Evolutionary conservation across 345 rosid genomes (phyloP).

Genomic region (Laguncularia racemosa): DNA sequence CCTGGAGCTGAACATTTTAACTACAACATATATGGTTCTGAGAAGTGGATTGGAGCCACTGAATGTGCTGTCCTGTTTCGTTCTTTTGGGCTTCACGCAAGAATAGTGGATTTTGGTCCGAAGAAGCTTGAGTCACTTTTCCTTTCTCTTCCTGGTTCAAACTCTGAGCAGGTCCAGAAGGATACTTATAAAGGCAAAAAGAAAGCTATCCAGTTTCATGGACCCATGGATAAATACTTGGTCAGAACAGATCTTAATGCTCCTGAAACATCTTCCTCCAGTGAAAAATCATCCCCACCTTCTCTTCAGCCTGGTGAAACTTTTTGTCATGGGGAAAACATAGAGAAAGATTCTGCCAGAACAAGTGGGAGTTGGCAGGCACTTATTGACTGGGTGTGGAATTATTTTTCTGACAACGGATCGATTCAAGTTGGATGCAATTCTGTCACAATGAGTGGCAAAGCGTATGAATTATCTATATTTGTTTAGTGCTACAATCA

Average conservation of each 20-base stretch:
- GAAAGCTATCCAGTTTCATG: conserved; percentile 29
- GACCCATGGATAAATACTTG: conserved; percentile 70
- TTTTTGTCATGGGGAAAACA: conserved; percentile 6
- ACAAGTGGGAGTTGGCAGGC: conserved; percentile 28
- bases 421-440: conserved; percentile 14
- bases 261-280: conserved; percentile 5
- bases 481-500: no score
- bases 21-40: conserved; percentile 37
- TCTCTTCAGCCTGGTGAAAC: conserved; percentile 6
- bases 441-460: conserved; percentile 36
- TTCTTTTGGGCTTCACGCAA: conserved; percentile 67
- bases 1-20: conserved; percentile 56
- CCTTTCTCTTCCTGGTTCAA: conserved; percentile 63
- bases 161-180: conserved; percentile 12
- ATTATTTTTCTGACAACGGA: conserved; percentile 51
- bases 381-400: conserved; percentile 79
- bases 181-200: conserved; percentile 16
- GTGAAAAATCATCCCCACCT: conserved; percentile 7
- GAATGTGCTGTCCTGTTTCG: conserved; percentile 75
- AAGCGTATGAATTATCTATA: conserved; percentile 25
- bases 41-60: conserved; percentile 60
- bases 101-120: conserved; percentile 71
- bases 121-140: conserved; percentile 37
- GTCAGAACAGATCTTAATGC: conserved; percentile 9
- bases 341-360: conserved; percentile 11